phyloP scores from a whole-genome alignment of 2,329 filamentous ascomycete genomes.

The Colletotrichum falcatum region DNA sequence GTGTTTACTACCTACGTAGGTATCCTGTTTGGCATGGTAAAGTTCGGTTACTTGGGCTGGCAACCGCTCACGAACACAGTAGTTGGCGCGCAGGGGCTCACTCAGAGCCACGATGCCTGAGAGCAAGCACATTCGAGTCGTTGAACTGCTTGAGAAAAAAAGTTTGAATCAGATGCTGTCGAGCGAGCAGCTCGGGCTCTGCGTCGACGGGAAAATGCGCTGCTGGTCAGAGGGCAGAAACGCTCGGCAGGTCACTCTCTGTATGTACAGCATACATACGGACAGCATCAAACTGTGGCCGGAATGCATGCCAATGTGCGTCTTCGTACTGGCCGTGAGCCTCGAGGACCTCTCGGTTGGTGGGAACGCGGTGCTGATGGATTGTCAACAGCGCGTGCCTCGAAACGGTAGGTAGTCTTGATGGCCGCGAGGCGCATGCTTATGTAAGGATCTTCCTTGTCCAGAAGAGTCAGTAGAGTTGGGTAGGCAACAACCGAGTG shows the following conservation, averaged over 20 bases:
- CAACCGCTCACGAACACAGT: background rate
- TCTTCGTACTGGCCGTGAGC: too few species aligned
- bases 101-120: background rate
- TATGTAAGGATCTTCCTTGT: background rate
- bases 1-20: too few species aligned
- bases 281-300: background rate
- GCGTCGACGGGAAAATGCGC: background rate
- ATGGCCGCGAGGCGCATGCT: background rate
- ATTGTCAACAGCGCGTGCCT: background rate
- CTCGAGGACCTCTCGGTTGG: too few species aligned
- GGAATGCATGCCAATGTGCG: too few species aligned
- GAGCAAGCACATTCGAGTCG: background rate
- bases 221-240: background rate
- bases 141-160: background rate
- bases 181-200: background rate
- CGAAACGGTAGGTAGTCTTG: too few species aligned
- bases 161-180: slow-evolving; percentile 4
- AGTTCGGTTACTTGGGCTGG: background rate
- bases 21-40: slow-evolving; percentile 1
- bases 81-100: background rate
- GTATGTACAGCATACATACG: background rate
- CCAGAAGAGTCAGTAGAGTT: background rate
- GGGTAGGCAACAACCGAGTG: background rate
- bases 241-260: background rate
- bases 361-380: too few species aligned